These are phyloP conservation scores for Raffaelea ambrosiae DNA, from an alignment of 2,329 filamentous ascomycete species.

Conservation along the genomic window DNA sequence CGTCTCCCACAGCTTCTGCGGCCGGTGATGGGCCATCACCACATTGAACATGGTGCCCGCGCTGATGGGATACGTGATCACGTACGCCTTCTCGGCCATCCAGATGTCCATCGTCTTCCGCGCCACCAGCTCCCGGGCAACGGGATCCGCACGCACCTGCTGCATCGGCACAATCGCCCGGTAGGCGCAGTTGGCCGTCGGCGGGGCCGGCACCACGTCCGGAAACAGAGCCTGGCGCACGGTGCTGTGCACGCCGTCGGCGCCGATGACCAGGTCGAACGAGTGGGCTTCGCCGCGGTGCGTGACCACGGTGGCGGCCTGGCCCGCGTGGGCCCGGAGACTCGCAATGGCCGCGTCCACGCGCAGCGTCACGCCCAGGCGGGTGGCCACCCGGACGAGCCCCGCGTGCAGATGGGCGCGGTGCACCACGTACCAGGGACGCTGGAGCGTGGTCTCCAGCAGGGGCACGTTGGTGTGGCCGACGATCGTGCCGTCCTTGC, in stretches of 20 bases:
- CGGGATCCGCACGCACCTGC: slow-evolving; percentile 30
- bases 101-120: slow-evolving; percentile 20
- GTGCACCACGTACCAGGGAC: slow-evolving; percentile 38
- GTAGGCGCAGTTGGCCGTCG: slow-evolving; percentile 35
- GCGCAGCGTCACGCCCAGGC: slow-evolving; percentile 26
- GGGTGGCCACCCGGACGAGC: slow-evolving; percentile 27
- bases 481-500: slow-evolving; percentile 27
- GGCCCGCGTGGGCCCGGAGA: slow-evolving; percentile 14
- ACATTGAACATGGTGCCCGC: slow-evolving; percentile 35
- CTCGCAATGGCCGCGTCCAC: slow-evolving; percentile 18
- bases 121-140: slow-evolving; percentile 27
- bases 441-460: slow-evolving; percentile 21
- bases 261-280: slow-evolving; percentile 18
- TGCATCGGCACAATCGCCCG: slow-evolving; percentile 34
- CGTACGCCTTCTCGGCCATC: slow-evolving; percentile 23
- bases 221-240: slow-evolving; percentile 30
- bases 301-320: slow-evolving; percentile 21
- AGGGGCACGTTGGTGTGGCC: slow-evolving; percentile 25
- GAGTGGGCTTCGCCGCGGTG: slow-evolving; percentile 17
- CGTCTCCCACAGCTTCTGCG: slow-evolving; percentile 21
- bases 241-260: slow-evolving; percentile 26
- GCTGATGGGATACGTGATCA: slow-evolving; percentile 37
- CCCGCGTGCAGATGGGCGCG: slow-evolving; percentile 36
- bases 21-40: slow-evolving; percentile 25
- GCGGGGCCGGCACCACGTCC: slow-evolving; percentile 26